A percentile compares a stretch with the other conserved stretches of the same genome.
phyloP scores from a whole-genome alignment of 495 filamentous ascomycete species.

The Daldinia loculata region DNA sequence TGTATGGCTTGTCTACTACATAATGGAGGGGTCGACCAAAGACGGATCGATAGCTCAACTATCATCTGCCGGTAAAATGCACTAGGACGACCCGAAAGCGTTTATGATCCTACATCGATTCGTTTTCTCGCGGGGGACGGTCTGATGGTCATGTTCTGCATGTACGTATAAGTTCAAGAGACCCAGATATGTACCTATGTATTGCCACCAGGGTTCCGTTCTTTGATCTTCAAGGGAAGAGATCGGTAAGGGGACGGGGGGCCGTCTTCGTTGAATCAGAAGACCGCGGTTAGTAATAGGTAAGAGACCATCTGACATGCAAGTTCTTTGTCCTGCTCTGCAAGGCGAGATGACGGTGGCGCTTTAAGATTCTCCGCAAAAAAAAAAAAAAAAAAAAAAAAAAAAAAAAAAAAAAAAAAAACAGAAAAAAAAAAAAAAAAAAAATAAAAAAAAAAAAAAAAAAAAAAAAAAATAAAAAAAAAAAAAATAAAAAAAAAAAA shows the following conservation, averaged over 20 bases:
- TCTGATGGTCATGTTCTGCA: background rate
- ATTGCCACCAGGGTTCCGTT: slow-evolving; percentile 24
- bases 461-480: too few relatives aligned
- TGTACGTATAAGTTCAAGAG: background rate
- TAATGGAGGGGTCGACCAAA: slow-evolving; percentile 39
- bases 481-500: too few relatives aligned
- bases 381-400: too few relatives aligned
- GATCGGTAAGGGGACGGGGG: slow-evolving; percentile 1
- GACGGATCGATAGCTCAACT: slow-evolving; percentile 28
- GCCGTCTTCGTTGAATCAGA: slow-evolving; percentile 1
- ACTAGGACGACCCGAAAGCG: slow-evolving; percentile 9
- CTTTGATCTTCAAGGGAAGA: slow-evolving; percentile 12
- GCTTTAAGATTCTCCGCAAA: slow-evolving; percentile 27
- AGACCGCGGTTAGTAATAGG: slow-evolving; percentile 18
- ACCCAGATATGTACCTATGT: background rate
- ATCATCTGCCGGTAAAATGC: slow-evolving; percentile 40
- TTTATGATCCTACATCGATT: background rate
- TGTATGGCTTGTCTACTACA: slow-evolving; percentile 21
- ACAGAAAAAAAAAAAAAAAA: too few relatives aligned
- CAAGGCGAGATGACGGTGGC: slow-evolving; percentile 22
- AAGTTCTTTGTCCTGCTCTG: slow-evolving; percentile 9
- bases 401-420: too few relatives aligned
- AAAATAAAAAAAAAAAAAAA: too few relatives aligned
- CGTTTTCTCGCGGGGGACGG: background rate
- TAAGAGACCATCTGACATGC: slow-evolving; percentile 11